Conservation (phyloP, 31 red algal species). For the Odonthalia washingtoniensis region DNA sequence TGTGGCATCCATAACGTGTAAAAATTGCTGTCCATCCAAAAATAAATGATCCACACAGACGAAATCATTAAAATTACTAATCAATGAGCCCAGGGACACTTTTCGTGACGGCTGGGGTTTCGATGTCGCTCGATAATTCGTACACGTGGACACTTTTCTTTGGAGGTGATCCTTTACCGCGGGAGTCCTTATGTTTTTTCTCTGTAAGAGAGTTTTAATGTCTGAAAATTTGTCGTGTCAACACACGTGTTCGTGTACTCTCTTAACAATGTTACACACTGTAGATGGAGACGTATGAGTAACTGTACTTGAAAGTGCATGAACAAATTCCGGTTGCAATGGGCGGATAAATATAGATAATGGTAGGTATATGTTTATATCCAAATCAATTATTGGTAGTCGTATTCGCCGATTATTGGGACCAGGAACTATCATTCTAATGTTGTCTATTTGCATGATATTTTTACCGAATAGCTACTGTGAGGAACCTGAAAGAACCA, state of each 20-base stretch:
- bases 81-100: not conserved
- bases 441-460: not conserved
- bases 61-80: not conserved
- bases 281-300: not conserved
- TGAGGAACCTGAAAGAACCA: too few species aligned
- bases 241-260: slow-evolving; percentile 45
- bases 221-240: slow-evolving; percentile 31
- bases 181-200: slow-evolving; percentile 20
- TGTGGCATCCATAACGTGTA: slow-evolving; percentile 32
- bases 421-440: not conserved
- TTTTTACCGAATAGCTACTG: not conserved
- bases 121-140: not conserved
- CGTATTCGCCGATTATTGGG: not conserved
- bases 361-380: slow-evolving; percentile 29
- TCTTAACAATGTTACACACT: slow-evolving; percentile 23
- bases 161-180: not conserved
- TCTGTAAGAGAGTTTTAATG: slow-evolving; percentile 26
- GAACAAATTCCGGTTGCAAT: not conserved
- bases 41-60: not conserved
- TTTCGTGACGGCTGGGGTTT: not conserved
- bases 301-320: slow-evolving; percentile 1
- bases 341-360: not conserved
- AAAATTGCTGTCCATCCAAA: too few species aligned
- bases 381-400: not conserved
- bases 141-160: not conserved